These are phyloP conservation scores for Lactarius trivialis DNA, from an alignment of 768 basidiomycete species.

Conservation along the genomic window DNA sequence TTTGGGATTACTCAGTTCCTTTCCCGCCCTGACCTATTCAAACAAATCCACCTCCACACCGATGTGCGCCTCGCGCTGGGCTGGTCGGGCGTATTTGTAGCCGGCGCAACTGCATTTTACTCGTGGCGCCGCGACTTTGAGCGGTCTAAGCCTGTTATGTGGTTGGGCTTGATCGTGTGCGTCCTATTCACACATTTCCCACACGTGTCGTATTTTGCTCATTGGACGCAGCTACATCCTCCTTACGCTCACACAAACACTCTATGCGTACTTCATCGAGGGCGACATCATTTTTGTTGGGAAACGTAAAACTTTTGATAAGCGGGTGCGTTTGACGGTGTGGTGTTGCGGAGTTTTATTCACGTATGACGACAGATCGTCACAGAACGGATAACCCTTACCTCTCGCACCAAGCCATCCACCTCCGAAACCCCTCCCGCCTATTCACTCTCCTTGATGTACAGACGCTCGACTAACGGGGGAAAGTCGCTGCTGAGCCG, in stretches of 20 bases:
- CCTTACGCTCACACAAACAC: constrained; percentile 62
- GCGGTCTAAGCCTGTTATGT: constrained; percentile 73
- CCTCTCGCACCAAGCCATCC: constrained; percentile 58
- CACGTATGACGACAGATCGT: constrained; percentile 53
- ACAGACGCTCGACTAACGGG: constrained; percentile 72
- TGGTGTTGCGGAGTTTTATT: not conserved
- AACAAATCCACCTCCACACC: constrained; percentile 79
- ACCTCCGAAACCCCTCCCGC: constrained; percentile 49
- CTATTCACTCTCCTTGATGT: constrained; percentile 61
- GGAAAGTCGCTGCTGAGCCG: constrained; percentile 82
- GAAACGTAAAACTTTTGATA: constrained; percentile 84
- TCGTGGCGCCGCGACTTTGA: constrained; percentile 88
- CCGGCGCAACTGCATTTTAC: constrained; percentile 75
- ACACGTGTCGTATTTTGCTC: not conserved
- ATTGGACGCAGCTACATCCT: constrained; percentile 54
- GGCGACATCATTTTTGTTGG: constrained; percentile 82
- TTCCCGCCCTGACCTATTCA: constrained; percentile 74
- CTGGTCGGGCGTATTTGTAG: constrained; percentile 79
- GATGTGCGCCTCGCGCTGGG: constrained; percentile 85
- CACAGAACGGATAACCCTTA: constrained; percentile 79
- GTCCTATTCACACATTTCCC: constrained; percentile 30
- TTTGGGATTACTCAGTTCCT: constrained; percentile 52
- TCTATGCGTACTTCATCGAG: constrained; percentile 85
- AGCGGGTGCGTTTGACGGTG: constrained; percentile 49
- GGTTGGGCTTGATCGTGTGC: constrained; percentile 71